Conservation (phyloP, 495 filamentous ascomycete genomes). For the Trypethelium eluteriae region DNA sequence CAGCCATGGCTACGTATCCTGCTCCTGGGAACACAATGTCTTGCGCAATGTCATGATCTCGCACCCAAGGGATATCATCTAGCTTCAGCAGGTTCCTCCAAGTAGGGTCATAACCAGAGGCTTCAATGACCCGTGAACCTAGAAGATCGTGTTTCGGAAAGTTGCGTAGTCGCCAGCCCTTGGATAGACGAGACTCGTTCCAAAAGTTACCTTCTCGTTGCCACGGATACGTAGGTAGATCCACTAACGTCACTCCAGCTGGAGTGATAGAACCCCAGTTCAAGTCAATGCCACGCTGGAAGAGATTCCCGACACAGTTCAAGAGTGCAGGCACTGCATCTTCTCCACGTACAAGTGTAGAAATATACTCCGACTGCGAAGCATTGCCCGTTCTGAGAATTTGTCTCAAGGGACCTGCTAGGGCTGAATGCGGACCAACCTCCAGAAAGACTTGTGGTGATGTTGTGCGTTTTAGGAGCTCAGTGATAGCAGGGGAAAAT, state of each 20-base stretch:
- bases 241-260: not conserved
- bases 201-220: conserved; percentile 9
- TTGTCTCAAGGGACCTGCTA: conserved; percentile 11
- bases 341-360: not conserved
- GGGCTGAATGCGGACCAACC: conserved; percentile 16
- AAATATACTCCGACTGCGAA: not conserved
- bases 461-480: not conserved
- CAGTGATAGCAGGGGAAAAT: conserved; percentile 9
- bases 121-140: conserved; percentile 43
- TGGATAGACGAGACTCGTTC: conserved; percentile 35
- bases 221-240: conserved; percentile 11
- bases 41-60: conserved; percentile 37
- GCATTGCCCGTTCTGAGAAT: conserved; percentile 4
- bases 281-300: not conserved
- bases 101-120: conserved; percentile 41
- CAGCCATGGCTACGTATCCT: conserved; percentile 39
- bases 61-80: conserved; percentile 40
- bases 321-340: not conserved
- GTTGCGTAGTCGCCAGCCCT: conserved; percentile 41
- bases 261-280: not conserved
- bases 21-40: conserved; percentile 39
- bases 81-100: conserved; percentile 26
- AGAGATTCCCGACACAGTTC: not conserved
- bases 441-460: conserved; percentile 15
- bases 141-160: conserved; percentile 48